phyloP scores from a whole-genome alignment of 2,329 filamentous ascomycete species.

The Plenodomus lindquistii region DNA sequence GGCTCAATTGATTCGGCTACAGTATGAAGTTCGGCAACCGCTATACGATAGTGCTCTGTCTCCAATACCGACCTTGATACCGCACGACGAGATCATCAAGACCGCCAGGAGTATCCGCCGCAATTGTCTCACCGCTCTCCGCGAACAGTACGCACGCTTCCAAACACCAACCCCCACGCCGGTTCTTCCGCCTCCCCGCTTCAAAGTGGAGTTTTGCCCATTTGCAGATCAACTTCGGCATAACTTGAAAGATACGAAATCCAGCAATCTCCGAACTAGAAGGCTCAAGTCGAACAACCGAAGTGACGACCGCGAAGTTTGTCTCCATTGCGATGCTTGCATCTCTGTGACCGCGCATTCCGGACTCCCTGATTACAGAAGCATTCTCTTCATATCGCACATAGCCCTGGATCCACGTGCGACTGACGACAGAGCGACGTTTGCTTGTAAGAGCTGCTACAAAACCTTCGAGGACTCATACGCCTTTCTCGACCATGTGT shows the following conservation, averaged over 20 bases:
- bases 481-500: slow-evolving; percentile 41
- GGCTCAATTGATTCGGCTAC: slow-evolving; percentile 37
- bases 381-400: slow-evolving; percentile 39
- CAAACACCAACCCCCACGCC: slow-evolving; percentile 19
- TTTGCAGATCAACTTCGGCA: slow-evolving; percentile 35
- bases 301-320: slow-evolving; percentile 40
- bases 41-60: slow-evolving; percentile 34
- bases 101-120: slow-evolving; percentile 39
- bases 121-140: slow-evolving; percentile 33
- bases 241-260: slow-evolving; percentile 22
- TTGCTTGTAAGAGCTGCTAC: slow-evolving; percentile 42
- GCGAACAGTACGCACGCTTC: slow-evolving; percentile 34
- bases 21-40: slow-evolving; percentile 38
- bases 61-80: slow-evolving; percentile 19
- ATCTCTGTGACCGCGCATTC: slow-evolving; percentile 39
- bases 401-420: slow-evolving; percentile 9
- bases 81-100: slow-evolving; percentile 34
- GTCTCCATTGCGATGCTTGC: slow-evolving; percentile 35
- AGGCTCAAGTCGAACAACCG: slow-evolving; percentile 33
- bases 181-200: slow-evolving; percentile 38
- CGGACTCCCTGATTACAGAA: slow-evolving; percentile 34
- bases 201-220: slow-evolving; percentile 39
- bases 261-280: slow-evolving; percentile 26
- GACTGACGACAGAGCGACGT: slow-evolving; percentile 26
- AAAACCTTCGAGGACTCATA: slow-evolving; percentile 42